Percentiles rank a stretch among this genome's conserved stretches.
phyloP scores from a whole-genome alignment of 768 basidiomycete genomes.

The Lentinula edodes region DNA sequence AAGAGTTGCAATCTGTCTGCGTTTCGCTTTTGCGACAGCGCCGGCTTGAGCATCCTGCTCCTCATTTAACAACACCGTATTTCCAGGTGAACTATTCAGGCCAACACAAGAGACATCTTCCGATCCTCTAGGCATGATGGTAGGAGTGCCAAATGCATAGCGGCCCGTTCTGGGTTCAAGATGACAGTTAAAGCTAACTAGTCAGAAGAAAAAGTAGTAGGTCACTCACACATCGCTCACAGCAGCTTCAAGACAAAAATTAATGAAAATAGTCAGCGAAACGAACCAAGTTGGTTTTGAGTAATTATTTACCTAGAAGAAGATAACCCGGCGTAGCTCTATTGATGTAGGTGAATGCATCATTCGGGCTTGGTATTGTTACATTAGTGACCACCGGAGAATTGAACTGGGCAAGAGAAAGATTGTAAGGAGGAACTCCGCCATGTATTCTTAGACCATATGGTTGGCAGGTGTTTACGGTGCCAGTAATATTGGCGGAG shows the following conservation, averaged over 20 bases:
- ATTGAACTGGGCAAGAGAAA: constrained; percentile 27
- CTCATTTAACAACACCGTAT: constrained; percentile 14
- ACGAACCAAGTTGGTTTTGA: background rate
- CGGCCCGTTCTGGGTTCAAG: constrained; percentile 28
- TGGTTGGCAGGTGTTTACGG: constrained; percentile 31
- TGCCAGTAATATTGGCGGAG: constrained; percentile 26
- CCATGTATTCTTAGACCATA: constrained; percentile 36
- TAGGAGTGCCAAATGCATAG: constrained; percentile 26
- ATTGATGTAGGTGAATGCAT: constrained; percentile 31
- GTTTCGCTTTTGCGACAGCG: constrained; percentile 9
- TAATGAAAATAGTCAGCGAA: background rate
- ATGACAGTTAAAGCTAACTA: background rate
- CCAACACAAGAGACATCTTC: constrained; percentile 26
- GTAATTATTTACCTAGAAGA: constrained; percentile 30
- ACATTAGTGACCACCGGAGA: constrained; percentile 31
- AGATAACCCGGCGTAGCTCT: constrained; percentile 24
- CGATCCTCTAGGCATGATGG: constrained; percentile 18
- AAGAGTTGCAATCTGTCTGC: constrained; percentile 18
- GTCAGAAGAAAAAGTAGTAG: background rate
- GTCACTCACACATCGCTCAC: constrained; percentile 36
- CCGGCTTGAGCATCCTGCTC: constrained; percentile 9
- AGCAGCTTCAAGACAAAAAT: constrained; percentile 21
- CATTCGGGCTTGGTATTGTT: constrained; percentile 25
- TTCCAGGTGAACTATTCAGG: constrained; percentile 22
- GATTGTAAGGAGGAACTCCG: constrained; percentile 33